phyloP scores from a whole-genome alignment of 2,329 filamentous ascomycete genomes.

The Erysiphe pulchra region DNA sequence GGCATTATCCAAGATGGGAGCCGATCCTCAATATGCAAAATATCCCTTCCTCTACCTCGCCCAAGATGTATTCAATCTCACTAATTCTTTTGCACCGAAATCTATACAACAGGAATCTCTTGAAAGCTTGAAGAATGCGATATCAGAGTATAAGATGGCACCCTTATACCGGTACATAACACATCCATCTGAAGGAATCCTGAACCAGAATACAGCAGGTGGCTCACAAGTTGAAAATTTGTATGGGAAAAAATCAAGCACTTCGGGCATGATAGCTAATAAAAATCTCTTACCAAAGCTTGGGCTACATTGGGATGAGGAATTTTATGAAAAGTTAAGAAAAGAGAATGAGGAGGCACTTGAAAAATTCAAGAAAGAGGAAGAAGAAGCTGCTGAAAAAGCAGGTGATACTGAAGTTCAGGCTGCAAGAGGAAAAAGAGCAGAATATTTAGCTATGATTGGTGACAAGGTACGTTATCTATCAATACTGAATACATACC shows the following conservation, averaged over 20 bases:
- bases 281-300: slow-evolving; percentile 37
- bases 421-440: slow-evolving; percentile 76
- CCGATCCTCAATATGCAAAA: slow-evolving; percentile 67
- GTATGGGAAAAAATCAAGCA: slow-evolving; percentile 40
- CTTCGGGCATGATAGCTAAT: slow-evolving; percentile 50
- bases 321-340: slow-evolving; percentile 52
- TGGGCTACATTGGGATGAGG: slow-evolving; percentile 73
- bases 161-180: slow-evolving; percentile 67
- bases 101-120: slow-evolving; percentile 41
- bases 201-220: slow-evolving; percentile 25
- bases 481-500: neutral
- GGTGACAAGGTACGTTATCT: slow-evolving; percentile 59
- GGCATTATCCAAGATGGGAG: slow-evolving; percentile 27
- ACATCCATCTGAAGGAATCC: slow-evolving; percentile 41
- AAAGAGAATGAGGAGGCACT: slow-evolving; percentile 58
- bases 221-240: slow-evolving; percentile 23
- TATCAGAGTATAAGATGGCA: slow-evolving; percentile 64
- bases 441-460: slow-evolving; percentile 86
- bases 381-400: slow-evolving; percentile 85
- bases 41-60: slow-evolving; percentile 60
- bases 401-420: slow-evolving; percentile 90
- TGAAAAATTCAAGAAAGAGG: slow-evolving; percentile 54
- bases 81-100: slow-evolving; percentile 47
- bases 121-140: slow-evolving; percentile 58
- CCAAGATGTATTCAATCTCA: slow-evolving; percentile 70